phyloP scores from a whole-genome alignment of 139 green algal species.

The Chlorella sp. region DNA sequence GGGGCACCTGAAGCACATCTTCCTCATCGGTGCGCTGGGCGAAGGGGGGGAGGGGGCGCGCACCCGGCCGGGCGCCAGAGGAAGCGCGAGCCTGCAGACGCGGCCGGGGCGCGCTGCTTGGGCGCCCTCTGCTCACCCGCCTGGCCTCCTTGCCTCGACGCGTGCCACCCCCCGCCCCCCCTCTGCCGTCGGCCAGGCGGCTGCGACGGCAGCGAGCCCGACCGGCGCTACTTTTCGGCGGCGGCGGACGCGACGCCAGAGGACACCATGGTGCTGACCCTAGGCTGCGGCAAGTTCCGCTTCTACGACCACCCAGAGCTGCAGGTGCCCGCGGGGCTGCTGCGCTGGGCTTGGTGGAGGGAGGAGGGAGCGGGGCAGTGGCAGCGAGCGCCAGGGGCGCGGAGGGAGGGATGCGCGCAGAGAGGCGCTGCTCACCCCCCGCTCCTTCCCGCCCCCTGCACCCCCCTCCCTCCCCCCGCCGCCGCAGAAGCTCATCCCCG shows the following conservation, averaged over 20 bases:
- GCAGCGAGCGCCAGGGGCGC: not conserved
- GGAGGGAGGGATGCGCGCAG: not conserved
- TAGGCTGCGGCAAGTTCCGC: conserved; percentile 79
- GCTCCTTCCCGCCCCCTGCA: not conserved
- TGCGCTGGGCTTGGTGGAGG: not conserved
- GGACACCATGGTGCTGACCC: conserved; percentile 63
- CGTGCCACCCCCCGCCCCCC: not conserved
- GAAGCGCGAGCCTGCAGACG: not conserved
- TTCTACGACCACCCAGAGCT: conserved; percentile 57
- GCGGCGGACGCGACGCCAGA: conserved; percentile 16
- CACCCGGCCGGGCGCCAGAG: too few relatives aligned
- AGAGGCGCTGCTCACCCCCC: not conserved
- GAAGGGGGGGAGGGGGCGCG: not conserved
- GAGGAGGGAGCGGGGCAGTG: not conserved
- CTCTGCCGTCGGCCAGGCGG: not conserved
- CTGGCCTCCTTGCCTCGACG: not conserved
- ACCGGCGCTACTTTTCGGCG: conserved; percentile 32
- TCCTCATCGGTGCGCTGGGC: conserved; percentile 6
- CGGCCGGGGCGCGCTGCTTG: too few relatives aligned
- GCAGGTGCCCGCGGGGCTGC: not conserved
- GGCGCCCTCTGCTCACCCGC: not conserved
- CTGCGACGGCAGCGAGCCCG: conserved; percentile 40
- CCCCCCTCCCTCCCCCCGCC: not conserved
- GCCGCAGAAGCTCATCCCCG: not conserved
- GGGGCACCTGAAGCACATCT: conserved; percentile 44